Base-by-base conservation (phyloP, 2,329 filamentous ascomycete species). In the Alternaria angustiovoidea region DNA sequence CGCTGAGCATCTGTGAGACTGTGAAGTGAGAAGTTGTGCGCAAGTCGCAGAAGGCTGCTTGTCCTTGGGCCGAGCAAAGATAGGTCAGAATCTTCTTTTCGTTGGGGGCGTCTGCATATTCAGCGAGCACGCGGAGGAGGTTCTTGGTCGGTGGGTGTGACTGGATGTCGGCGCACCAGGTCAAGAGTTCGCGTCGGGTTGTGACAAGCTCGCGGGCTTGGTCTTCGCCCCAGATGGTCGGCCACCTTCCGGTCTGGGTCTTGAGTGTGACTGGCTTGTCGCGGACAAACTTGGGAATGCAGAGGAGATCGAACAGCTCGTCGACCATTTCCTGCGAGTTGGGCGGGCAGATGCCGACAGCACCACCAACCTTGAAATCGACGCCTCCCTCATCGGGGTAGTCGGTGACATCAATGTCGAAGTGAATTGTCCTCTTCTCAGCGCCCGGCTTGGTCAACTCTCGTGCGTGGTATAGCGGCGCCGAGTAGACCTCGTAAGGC, bases 161-260 rank as follows among this genome's bases (percentile, higher is more conserved):
- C 78, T 97, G 93, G 63, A 98, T 88, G 77, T 99, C 95, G 26
- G 91, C 89, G 76, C 94, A 97, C 95, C 95, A 99, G 9, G 91
- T 96, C 56, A 99, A 83, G n/a, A 99, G 83, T 76, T 96, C 94
- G 51, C 94, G 87, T 48, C 94, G 89, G 0, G 94, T 98, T 4
- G 94, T 97, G 57, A 94, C 84, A n/a, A 99, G 83, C 75, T 95
- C 90, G 57, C 95, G 88, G 7, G 94, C 81, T 78, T 91, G 81
- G 20, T 98, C 94, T 2, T 96, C 92, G 42, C 94, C 95, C 95
- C 95, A 99, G 51, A 99, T 96, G 0, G 95, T 99, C 4, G 95
- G 95, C 94, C 94, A 99, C 51, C 95, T 87, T 34, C 94, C 94
- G 62, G 85, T 87, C 36, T 86, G 88, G 0, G 95, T 98, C 77